Evolutionary conservation across 75 land plant genomes (phyloP).

Genomic region (Isoetes taiwanensis): DNA sequence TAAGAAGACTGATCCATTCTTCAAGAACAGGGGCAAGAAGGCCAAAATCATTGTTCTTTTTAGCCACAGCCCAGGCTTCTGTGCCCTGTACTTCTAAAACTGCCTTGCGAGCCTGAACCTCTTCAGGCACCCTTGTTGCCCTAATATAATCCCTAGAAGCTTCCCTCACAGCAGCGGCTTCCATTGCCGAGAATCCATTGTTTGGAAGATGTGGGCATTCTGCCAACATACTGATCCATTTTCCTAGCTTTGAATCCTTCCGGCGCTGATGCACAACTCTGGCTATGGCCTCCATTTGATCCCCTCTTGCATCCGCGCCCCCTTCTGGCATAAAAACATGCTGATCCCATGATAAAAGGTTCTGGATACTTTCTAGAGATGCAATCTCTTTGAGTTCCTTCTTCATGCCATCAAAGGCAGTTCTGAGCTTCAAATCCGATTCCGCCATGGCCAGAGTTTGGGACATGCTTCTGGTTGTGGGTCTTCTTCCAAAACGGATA

Average conservation of each 20-base stretch:
- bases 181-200: background rate
- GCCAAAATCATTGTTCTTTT: background rate
- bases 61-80: background rate
- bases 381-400: background rate
- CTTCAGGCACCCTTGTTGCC: background rate
- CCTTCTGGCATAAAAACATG: background rate
- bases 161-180: slow-evolving; percentile 1
- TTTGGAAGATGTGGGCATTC: background rate
- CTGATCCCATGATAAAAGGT: slow-evolving; percentile 3
- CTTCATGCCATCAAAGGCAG: background rate
- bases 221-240: background rate
- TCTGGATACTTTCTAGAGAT: background rate
- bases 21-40: background rate
- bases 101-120: background rate
- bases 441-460: no score
- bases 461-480: no score
- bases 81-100: background rate
- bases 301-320: background rate
- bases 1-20: background rate
- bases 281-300: background rate
- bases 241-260: background rate
- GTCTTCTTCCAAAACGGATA: no score
- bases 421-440: no score
- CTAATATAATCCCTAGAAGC: background rate
- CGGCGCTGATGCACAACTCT: background rate